Conservation (phyloP, 1,139 yeast species). For the Saccharomycopsis crataegensis region DNA sequence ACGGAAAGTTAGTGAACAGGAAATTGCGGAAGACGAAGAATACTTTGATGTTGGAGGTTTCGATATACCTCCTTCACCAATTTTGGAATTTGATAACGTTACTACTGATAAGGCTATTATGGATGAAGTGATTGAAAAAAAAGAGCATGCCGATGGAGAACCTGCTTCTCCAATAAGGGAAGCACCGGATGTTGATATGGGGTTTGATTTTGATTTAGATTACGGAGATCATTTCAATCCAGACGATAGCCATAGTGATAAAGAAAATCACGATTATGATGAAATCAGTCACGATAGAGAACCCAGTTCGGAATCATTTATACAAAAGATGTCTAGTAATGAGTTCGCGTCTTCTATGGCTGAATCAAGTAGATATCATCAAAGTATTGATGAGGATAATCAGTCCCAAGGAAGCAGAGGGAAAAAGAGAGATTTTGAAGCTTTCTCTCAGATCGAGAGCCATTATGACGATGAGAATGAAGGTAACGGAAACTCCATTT, state of each 20-base stretch:
- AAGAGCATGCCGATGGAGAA: background rate
- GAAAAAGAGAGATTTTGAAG: constrained; percentile 5
- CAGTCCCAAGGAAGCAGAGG: background rate
- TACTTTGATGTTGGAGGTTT: constrained; percentile 6
- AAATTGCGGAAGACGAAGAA: constrained; percentile 7
- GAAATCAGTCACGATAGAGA: background rate
- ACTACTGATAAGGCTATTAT: background rate
- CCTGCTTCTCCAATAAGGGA: background rate
- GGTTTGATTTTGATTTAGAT: constrained; percentile 11
- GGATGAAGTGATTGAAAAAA: background rate
- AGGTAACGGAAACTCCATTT: constrained; percentile 21
- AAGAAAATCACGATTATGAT: background rate
- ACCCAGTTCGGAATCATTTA: constrained; percentile 9
- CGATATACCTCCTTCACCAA: background rate
- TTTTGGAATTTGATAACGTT: background rate
- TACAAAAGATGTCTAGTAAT: constrained; percentile 11
- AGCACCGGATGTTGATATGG: constrained; percentile 1
- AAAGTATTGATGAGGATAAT: background rate
- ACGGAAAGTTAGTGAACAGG: background rate
- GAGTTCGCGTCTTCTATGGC: constrained; percentile 15
- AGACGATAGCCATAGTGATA: background rate
- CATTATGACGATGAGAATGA: constrained; percentile 5
- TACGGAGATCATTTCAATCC: constrained; percentile 7
- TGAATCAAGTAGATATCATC: constrained; percentile 1
- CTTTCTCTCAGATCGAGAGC: constrained; percentile 12